These are phyloP conservation scores for Blastosporella zonata DNA, from an alignment of 1,284 basidiomycete species.

Conservation along the genomic window DNA sequence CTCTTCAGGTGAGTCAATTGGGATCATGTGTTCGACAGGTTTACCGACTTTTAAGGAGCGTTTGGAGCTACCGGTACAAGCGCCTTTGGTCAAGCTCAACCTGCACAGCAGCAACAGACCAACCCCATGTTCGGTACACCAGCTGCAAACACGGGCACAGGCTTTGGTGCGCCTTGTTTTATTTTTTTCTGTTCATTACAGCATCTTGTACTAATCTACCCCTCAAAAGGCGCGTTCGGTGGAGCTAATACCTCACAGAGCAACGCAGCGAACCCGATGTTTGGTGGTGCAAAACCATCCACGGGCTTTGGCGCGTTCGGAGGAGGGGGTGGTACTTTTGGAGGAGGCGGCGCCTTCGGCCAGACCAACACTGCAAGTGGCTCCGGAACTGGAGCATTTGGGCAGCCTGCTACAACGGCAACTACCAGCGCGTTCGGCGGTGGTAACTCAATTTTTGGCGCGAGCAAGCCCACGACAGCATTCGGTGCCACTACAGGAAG, in stretches of 20 bases:
- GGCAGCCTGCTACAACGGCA: slow-evolving; percentile 29
- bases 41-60: slow-evolving; percentile 29
- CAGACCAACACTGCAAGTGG: slow-evolving; percentile 25
- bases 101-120: slow-evolving; percentile 52
- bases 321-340: slow-evolving; percentile 34
- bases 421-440: slow-evolving; percentile 35
- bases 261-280: slow-evolving; percentile 44
- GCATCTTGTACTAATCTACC: slow-evolving; percentile 19
- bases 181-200: slow-evolving; percentile 15
- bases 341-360: slow-evolving; percentile 46
- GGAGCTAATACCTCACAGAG: slow-evolving; percentile 39
- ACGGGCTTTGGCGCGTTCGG: slow-evolving; percentile 70
- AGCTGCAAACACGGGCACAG: slow-evolving; percentile 35
- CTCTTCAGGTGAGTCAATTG: slow-evolving; percentile 34
- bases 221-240: slow-evolving; percentile 57
- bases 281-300: slow-evolving; percentile 62
- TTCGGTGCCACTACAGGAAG: slow-evolving; percentile 42
- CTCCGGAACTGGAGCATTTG: slow-evolving; percentile 39
- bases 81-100: slow-evolving; percentile 44
- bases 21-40: slow-evolving; percentile 21
- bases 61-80: slow-evolving; percentile 37
- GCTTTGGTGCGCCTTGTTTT: slow-evolving; percentile 55
- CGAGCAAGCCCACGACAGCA: slow-evolving; percentile 45
- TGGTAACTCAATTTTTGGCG: slow-evolving; percentile 40
- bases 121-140: slow-evolving; percentile 76